phyloP scores from a whole-genome alignment of 306 rosid genomes.

The Casuarina cunninghamiana region DNA sequence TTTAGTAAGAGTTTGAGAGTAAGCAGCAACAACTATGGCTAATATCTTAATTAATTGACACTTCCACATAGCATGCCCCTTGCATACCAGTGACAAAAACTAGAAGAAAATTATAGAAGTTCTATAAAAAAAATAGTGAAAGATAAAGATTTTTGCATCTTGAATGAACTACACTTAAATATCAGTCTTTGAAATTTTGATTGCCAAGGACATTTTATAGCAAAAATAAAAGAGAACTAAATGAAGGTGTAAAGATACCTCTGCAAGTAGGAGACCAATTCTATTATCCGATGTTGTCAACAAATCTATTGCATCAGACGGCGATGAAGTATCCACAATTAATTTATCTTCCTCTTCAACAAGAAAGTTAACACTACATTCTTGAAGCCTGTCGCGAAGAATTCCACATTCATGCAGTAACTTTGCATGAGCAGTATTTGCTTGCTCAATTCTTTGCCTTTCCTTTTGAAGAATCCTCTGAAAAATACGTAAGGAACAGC shows the following conservation, averaged over 20 bases:
- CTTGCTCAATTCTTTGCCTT: conserved; percentile 59
- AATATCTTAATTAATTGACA: background rate
- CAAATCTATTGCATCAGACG: conserved; percentile 82
- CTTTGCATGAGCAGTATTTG: conserved; percentile 57
- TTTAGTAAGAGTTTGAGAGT: background rate
- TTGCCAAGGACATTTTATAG: conserved; percentile 2
- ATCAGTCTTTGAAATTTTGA: conserved; percentile 11
- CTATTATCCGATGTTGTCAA: conserved; percentile 82
- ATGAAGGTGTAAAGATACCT: conserved; percentile 51
- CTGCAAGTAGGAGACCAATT: conserved; percentile 86
- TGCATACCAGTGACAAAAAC: too few species aligned
- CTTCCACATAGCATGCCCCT: background rate
- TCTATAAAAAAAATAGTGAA: background rate
- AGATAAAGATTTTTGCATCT: background rate
- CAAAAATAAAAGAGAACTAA: background rate
- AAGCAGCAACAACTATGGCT: background rate
- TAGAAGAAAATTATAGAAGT: too few species aligned
- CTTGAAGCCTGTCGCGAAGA: conserved; percentile 76
- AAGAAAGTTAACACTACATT: conserved; percentile 85
- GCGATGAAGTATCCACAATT: conserved; percentile 59
- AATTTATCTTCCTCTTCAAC: conserved; percentile 85
- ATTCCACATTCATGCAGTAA: conserved; percentile 82
- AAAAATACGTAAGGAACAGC: conserved; percentile 26
- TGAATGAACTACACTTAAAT: background rate
- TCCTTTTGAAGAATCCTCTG: conserved; percentile 74